These are phyloP conservation scores for Cucurbita argyrosperma DNA, from an alignment of 306 rosid genomes.

Conservation along the genomic window DNA sequence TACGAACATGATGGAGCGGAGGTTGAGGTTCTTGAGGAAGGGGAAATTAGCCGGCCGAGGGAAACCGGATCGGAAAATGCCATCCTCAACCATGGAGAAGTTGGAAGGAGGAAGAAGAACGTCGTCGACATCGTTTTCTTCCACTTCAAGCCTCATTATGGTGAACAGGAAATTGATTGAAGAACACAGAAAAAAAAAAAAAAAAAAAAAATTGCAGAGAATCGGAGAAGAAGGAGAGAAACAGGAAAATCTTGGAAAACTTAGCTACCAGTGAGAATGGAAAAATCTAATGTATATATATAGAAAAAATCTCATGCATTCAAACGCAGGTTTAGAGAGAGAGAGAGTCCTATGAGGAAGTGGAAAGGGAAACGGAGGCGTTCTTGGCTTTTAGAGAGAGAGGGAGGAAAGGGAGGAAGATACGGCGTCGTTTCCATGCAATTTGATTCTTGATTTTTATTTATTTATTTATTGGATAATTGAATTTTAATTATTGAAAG, in stretches of 20 bases:
- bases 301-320: not conserved
- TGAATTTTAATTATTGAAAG: too few relatives aligned
- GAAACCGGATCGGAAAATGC: slow-evolving; percentile 76
- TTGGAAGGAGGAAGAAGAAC: slow-evolving; percentile 57
- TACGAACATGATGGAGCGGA: slow-evolving; percentile 67
- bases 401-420: not conserved
- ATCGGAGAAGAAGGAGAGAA: not conserved
- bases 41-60: slow-evolving; percentile 56
- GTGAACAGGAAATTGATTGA: not conserved
- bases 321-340: not conserved
- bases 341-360: not conserved
- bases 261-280: not conserved
- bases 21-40: slow-evolving; percentile 55
- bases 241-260: not conserved
- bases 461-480: too few relatives aligned
- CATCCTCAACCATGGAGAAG: slow-evolving; percentile 84
- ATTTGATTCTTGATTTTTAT: not conserved
- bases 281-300: not conserved
- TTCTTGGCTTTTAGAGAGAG: not conserved
- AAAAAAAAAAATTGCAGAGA: not conserved
- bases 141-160: slow-evolving; percentile 26
- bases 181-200: too few relatives aligned
- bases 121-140: slow-evolving; percentile 18
- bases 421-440: not conserved
- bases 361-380: not conserved